These are phyloP conservation scores for Plasmodium relictum DNA, from an alignment of 169 alveolate species.

Conservation along the genomic window DNA sequence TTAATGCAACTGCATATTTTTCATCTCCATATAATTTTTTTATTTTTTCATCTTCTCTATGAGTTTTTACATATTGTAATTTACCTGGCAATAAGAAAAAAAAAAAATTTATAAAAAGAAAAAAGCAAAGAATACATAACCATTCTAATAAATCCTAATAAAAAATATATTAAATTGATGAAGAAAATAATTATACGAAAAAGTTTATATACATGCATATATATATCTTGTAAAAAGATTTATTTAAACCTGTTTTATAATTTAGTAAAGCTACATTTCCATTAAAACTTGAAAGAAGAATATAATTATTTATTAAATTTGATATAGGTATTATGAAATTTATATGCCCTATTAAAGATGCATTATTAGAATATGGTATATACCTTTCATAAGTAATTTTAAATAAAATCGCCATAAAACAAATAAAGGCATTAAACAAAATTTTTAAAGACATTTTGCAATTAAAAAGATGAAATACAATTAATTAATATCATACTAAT, in stretches of 20 bases:
- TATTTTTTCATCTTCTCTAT: slow-evolving; percentile 52
- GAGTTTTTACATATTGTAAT: slow-evolving; percentile 26
- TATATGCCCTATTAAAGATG: slow-evolving; percentile 60
- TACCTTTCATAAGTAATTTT: slow-evolving; percentile 34
- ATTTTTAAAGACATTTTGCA: slow-evolving; percentile 29
- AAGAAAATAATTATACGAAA: not conserved
- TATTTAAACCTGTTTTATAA: slow-evolving; percentile 64
- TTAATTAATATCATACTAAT: slow-evolving; percentile 6
- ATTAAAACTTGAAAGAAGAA: slow-evolving; percentile 60
- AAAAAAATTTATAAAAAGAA: not conserved
- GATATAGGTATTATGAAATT: slow-evolving; percentile 59
- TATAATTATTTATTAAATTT: slow-evolving; percentile 25
- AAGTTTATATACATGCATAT: not conserved
- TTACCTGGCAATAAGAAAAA: slow-evolving; percentile 16
- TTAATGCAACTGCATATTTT: slow-evolving; percentile 33
- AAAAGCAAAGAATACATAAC: not conserved
- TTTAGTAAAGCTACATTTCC: slow-evolving; percentile 67
- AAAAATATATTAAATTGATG: not conserved
- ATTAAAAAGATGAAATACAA: not conserved
- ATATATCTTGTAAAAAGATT: not conserved
- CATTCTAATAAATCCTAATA: not conserved
- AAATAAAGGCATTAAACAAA: slow-evolving; percentile 41
- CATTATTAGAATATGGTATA: slow-evolving; percentile 49
- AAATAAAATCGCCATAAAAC: slow-evolving; percentile 33
- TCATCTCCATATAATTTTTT: slow-evolving; percentile 62